These are phyloP conservation scores for Aechmea fasciata DNA, from an alignment of 176 grass and related monocot species.

Conservation along the genomic window DNA sequence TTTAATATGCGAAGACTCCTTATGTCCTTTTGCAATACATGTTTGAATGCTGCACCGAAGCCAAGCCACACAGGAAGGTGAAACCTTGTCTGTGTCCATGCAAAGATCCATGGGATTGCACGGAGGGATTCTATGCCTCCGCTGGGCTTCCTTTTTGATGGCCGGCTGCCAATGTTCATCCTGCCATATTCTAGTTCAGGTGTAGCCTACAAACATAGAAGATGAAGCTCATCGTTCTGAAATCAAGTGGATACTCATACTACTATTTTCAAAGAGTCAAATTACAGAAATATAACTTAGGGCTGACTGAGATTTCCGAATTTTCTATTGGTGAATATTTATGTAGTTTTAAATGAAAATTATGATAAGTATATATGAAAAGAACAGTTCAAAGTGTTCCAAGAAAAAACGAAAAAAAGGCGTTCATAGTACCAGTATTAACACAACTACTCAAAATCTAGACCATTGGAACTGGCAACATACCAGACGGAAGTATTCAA, in stretches of 20 bases:
- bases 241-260: too few species aligned
- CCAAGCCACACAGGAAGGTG: conserved; percentile 98
- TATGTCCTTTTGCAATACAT: conserved; percentile 65
- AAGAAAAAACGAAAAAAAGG: neutral
- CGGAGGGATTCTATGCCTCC: conserved; percentile 92
- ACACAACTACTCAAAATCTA: too few species aligned
- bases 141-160: conserved; percentile 91
- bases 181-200: conserved; percentile 94
- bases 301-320: neutral
- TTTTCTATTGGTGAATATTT: neutral
- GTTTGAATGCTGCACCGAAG: conserved; percentile 75
- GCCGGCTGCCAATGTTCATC: conserved; percentile 99
- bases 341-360: neutral
- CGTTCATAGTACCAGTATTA: neutral
- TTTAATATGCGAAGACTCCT: conserved; percentile 63
- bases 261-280: neutral
- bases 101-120: conserved; percentile 99
- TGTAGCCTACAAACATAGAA: conserved; percentile 59
- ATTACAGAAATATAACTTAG: neutral
- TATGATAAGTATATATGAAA: too few species aligned
- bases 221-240: conserved; percentile 1
- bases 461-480: conserved; percentile 10
- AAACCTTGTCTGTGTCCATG: conserved; percentile 98
- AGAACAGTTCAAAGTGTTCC: neutral
- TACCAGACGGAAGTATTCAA: conserved; percentile 95